Conservation (phyloP, 1,284 basidiomycete species). For the Leccinum subatratum region DNA sequence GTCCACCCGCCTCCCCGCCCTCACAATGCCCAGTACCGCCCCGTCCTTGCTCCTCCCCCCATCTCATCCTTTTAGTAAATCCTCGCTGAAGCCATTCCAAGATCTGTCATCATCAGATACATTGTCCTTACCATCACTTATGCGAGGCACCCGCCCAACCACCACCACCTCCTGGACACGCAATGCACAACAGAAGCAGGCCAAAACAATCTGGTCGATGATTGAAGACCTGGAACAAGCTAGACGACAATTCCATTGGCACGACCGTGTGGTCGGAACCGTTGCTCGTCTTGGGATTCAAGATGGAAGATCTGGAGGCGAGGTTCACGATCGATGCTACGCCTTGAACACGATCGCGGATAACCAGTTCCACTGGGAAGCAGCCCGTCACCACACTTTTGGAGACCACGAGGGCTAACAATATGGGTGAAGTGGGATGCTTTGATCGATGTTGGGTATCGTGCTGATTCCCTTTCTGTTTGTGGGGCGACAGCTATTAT, state of each 20-base stretch:
- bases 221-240: slow-evolving; percentile 83
- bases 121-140: no score
- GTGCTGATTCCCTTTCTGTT: slow-evolving; percentile 13
- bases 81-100: no score
- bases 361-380: slow-evolving; percentile 46
- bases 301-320: slow-evolving; percentile 68
- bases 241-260: slow-evolving; percentile 42
- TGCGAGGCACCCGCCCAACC: no score
- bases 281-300: slow-evolving; percentile 40
- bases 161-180: slow-evolving; percentile 20
- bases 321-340: slow-evolving; percentile 65
- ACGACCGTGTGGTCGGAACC: slow-evolving; percentile 72
- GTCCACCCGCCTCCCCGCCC: no score
- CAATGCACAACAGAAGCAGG: slow-evolving; percentile 33
- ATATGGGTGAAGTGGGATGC: slow-evolving; percentile 55
- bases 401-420: slow-evolving; percentile 79
- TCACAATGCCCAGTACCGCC: no score
- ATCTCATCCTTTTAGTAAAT: no score
- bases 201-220: slow-evolving; percentile 40
- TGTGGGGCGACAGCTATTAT: slow-evolving; percentile 58
- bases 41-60: no score
- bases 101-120: no score
- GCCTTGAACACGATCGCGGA: slow-evolving; percentile 41
- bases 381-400: slow-evolving; percentile 65
- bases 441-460: not conserved